Evolutionary conservation across 2,329 filamentous ascomycete genomes (phyloP).

Genomic region (Trichophyton simii): DNA sequence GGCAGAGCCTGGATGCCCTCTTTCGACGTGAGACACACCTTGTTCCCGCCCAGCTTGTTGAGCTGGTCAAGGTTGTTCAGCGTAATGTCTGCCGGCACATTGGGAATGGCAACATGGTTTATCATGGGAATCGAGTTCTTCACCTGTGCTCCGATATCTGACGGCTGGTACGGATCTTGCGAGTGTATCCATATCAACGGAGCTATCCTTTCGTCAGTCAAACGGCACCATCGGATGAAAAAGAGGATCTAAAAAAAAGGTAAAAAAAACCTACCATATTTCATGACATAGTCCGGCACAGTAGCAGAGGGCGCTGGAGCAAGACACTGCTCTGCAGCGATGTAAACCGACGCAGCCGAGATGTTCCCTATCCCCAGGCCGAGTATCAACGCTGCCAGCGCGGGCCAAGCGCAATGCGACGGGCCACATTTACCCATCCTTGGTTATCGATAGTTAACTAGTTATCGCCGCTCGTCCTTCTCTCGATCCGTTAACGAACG

Average conservation of each 20-base stretch:
- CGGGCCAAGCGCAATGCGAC: background rate
- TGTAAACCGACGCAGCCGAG: background rate
- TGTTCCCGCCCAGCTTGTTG: conserved; percentile 33
- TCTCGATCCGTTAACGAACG: background rate
- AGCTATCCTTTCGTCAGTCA: conserved; percentile 23
- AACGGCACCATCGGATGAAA: too few species aligned
- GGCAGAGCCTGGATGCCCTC: conserved; percentile 37
- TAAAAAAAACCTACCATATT: conserved; percentile 29
- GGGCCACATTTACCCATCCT: background rate
- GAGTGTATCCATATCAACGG: conserved; percentile 41
- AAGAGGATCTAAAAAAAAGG: background rate
- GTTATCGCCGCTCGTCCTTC: background rate
- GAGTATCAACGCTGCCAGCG: background rate
- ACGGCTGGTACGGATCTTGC: conserved; percentile 38
- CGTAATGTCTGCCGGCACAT: conserved; percentile 30
- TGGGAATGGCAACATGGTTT: conserved; percentile 30
- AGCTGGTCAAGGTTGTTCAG: conserved; percentile 39
- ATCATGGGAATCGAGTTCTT: conserved; percentile 35
- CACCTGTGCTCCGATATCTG: conserved; percentile 37
- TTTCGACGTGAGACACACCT: conserved; percentile 39
- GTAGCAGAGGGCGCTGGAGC: background rate
- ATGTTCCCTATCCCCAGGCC: background rate
- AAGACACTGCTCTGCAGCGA: background rate
- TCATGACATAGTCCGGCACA: conserved; percentile 34
- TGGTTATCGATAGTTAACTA: background rate